These are phyloP conservation scores for Scenedesmus sp. DNA, from an alignment of 163 green algal genomes.

Conservation along the genomic window DNA sequence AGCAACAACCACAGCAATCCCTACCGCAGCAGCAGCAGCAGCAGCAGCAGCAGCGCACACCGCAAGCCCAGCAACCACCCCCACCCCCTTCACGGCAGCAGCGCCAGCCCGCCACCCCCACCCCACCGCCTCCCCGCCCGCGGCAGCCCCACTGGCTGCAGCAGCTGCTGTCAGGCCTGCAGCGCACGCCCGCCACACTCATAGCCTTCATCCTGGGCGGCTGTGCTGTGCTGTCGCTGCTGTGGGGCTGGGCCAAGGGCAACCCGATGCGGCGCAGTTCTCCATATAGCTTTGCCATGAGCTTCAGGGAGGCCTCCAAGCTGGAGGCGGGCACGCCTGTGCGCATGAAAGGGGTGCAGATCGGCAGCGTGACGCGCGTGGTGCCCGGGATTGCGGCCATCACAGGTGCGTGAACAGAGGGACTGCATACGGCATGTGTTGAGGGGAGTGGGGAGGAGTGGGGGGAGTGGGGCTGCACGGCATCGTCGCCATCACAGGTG, in stretches of 20 bases:
- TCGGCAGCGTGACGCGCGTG: slow-evolving; percentile 31
- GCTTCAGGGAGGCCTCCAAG: slow-evolving; percentile 39
- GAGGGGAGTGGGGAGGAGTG: neutral
- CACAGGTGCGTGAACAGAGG: neutral
- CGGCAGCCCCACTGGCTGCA: neutral
- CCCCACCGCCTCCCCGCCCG: neutral
- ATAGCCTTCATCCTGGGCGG: slow-evolving; percentile 15
- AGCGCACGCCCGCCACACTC: neutral
- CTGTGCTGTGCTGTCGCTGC: neutral
- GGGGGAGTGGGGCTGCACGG: neutral
- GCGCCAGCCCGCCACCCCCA: neutral
- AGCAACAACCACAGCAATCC: neutral
- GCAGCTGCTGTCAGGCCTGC: neutral
- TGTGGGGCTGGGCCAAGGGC: slow-evolving; percentile 48
- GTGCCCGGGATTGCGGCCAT: neutral
- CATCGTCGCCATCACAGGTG: neutral
- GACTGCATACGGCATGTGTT: neutral
- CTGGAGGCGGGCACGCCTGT: slow-evolving; percentile 37
- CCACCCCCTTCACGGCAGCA: neutral
- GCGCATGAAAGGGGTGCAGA: slow-evolving; percentile 56
- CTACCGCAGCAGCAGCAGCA: neutral
- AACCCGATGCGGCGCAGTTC: slow-evolving; percentile 18
- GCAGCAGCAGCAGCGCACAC: neutral
- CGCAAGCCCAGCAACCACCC: neutral
- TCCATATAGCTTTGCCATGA: slow-evolving; percentile 45